These are phyloP conservation scores for Phytophthora pseudosyringae DNA, from an alignment of 352 stramenopile genomes.

Conservation along the genomic window DNA sequence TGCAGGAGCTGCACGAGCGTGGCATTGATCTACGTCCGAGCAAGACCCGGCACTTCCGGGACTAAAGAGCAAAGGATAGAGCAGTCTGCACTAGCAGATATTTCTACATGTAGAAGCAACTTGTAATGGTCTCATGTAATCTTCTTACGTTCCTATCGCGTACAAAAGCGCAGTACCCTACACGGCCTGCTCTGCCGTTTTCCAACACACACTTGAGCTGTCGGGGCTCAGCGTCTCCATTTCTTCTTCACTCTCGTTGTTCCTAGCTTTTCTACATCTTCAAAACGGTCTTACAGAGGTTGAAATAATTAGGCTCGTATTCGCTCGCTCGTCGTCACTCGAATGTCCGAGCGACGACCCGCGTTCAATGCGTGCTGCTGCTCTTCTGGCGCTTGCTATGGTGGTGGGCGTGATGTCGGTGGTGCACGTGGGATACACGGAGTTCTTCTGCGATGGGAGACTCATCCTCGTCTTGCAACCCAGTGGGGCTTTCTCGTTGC, in stretches of 20 bases:
- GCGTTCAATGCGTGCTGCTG: conserved; percentile 28
- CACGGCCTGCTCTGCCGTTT: conserved; percentile 5
- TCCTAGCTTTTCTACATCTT: conserved; percentile 46
- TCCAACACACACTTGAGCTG: conserved; percentile 8
- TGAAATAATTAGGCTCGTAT: conserved; percentile 47
- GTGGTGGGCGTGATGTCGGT: conserved; percentile 42
- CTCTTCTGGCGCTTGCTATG: conserved; percentile 62
- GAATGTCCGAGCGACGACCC: conserved; percentile 6
- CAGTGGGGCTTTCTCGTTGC: conserved; percentile 36
- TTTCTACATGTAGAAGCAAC: too few relatives aligned
- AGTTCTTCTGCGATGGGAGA: conserved; percentile 50
- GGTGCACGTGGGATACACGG: conserved; percentile 35
- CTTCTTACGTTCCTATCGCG: conserved; percentile 13
- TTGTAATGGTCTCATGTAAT: conserved; percentile 11
- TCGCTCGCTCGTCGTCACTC: conserved; percentile 21
- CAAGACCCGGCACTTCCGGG: conserved; percentile 69
- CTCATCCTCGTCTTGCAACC: conserved; percentile 45
- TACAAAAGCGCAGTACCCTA: conserved; percentile 11
- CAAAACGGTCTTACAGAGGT: conserved; percentile 42
- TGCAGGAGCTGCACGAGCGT: conserved; percentile 50
- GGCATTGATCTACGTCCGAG: conserved; percentile 63
- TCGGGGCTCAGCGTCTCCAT: conserved; percentile 27
- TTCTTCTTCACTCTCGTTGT: conserved; percentile 29
- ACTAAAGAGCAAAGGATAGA: conserved; percentile 32
- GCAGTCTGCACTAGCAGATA: background rate